These are phyloP conservation scores for Aspergillus cejpii DNA, from an alignment of 2,329 filamentous ascomycete genomes.

Conservation along the genomic window DNA sequence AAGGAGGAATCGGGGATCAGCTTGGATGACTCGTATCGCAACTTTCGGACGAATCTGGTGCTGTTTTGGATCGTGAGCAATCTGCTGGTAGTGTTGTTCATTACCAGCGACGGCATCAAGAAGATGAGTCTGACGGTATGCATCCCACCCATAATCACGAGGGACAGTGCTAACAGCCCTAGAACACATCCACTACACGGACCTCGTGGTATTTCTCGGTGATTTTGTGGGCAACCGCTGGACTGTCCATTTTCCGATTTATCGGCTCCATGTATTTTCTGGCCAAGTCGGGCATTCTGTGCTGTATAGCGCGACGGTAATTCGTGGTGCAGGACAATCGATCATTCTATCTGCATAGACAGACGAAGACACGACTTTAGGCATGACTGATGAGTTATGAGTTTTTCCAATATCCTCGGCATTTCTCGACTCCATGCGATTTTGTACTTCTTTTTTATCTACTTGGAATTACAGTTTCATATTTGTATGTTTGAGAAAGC, in stretches of 20 bases:
- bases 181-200: slow-evolving; percentile 64
- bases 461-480: too few species aligned
- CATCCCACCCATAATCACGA: slow-evolving; percentile 20
- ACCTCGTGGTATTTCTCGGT: slow-evolving; percentile 90
- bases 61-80: slow-evolving; percentile 95
- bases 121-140: slow-evolving; percentile 80
- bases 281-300: slow-evolving; percentile 88
- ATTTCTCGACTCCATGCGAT: too few species aligned
- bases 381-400: too few species aligned
- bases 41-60: slow-evolving; percentile 93
- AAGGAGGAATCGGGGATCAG: slow-evolving; percentile 76
- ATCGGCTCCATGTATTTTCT: slow-evolving; percentile 91
- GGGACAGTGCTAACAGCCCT: background rate
- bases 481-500: too few species aligned
- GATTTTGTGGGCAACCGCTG: slow-evolving; percentile 81
- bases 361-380: too few species aligned
- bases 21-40: slow-evolving; percentile 96
- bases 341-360: too few species aligned
- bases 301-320: slow-evolving; percentile 80
- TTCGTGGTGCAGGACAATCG: slow-evolving; percentile 1
- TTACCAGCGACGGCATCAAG: slow-evolving; percentile 81
- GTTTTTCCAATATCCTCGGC: too few species aligned
- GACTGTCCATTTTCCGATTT: slow-evolving; percentile 79
- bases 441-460: too few species aligned
- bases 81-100: slow-evolving; percentile 71